phyloP scores from a whole-genome alignment of 257 asterid species.

The Solanum ahanhuiri region DNA sequence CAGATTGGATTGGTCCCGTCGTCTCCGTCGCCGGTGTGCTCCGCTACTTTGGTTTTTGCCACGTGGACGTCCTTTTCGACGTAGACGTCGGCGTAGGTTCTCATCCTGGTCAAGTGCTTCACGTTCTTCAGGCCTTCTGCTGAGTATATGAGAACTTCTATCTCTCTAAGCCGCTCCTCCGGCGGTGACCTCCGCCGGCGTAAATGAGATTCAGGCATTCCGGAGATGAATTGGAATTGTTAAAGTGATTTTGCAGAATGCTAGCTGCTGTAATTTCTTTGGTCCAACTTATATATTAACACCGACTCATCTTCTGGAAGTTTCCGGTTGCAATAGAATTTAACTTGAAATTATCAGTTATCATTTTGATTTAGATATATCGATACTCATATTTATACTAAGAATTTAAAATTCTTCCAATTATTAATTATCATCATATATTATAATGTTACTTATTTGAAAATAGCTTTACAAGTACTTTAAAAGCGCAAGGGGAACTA shows the following conservation, averaged over 20 bases:
- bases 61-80: conserved; percentile 24
- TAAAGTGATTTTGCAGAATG: not conserved
- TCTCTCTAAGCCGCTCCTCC: conserved; percentile 17
- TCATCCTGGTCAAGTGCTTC: conserved; percentile 36
- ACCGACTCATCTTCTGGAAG: not conserved
- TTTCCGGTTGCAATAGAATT: not conserved
- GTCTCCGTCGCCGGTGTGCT: conserved; percentile 7
- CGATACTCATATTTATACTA: no score
- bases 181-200: conserved; percentile 10
- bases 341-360: not conserved
- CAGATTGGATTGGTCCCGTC: conserved; percentile 23
- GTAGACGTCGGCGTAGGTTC: conserved; percentile 31
- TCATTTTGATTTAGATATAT: no score
- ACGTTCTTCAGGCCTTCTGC: conserved; percentile 36
- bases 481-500: no score
- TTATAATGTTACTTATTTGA: no score
- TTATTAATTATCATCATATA: no score
- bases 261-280: not conserved
- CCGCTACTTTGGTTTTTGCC: conserved; percentile 29
- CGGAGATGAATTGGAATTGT: not conserved
- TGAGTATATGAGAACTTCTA: conserved; percentile 33
- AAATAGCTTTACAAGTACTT: no score
- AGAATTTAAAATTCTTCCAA: no score
- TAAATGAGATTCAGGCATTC: conserved; percentile 4
- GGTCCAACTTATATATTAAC: not conserved